Evolutionary conservation across 306 rosid genomes (phyloP).

Genomic region (Quercus berberidifolia): DNA sequence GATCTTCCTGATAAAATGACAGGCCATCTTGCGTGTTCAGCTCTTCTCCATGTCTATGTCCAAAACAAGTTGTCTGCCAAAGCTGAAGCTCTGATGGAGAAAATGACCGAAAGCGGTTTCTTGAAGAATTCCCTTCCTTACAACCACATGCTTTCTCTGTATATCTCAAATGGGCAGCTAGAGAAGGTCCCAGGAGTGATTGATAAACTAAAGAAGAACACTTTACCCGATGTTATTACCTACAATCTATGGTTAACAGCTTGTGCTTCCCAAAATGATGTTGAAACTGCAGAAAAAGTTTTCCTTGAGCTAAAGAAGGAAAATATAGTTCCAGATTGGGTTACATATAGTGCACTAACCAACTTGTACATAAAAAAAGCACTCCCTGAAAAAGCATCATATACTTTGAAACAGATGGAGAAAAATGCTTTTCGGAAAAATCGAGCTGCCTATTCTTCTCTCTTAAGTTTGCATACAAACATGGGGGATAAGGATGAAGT

Average conservation of each 20-base stretch:
- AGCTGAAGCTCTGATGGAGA: constrained; percentile 80
- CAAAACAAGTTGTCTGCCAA: constrained; percentile 53
- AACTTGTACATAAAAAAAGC: constrained; percentile 63
- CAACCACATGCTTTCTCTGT: constrained; percentile 76
- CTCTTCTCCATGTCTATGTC: constrained; percentile 82
- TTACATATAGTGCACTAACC: constrained; percentile 67
- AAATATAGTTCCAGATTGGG: constrained; percentile 72
- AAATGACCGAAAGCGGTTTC: constrained; percentile 73
- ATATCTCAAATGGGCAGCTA: constrained; percentile 57
- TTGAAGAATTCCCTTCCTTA: constrained; percentile 64
- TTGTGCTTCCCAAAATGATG: constrained; percentile 61
- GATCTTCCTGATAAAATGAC: constrained; percentile 66
- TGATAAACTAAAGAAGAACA: constrained; percentile 54
- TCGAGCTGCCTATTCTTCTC: constrained; percentile 66
- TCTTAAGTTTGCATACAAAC: constrained; percentile 74
- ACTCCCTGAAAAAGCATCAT: constrained; percentile 55
- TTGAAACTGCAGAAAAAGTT: constrained; percentile 69
- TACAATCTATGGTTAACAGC: constrained; percentile 62
- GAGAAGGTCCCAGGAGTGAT: constrained; percentile 60
- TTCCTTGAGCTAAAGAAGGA: constrained; percentile 66
- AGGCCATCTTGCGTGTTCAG: constrained; percentile 41
- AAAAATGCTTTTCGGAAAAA: constrained; percentile 38
- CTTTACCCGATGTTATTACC: constrained; percentile 63
- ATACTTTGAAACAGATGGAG: constrained; percentile 89
- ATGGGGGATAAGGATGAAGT: constrained; percentile 74